A percentile compares a stretch with the other conserved stretches of the same genome.
Conservation (phyloP, 2,329 filamentous ascomycete genomes). For the Pezicula neosporulosa region DNA sequence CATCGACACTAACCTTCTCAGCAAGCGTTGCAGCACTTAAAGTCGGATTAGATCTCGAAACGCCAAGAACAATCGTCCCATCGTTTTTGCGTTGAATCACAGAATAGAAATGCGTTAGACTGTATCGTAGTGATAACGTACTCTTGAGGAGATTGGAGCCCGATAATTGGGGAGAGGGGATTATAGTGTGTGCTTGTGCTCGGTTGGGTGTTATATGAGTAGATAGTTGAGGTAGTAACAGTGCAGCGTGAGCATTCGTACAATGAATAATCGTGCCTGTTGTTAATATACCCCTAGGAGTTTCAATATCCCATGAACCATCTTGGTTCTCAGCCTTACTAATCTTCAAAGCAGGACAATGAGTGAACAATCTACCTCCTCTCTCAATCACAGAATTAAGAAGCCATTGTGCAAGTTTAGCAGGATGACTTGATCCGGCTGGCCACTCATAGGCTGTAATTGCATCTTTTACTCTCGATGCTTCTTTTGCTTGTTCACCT, state of each 20-base stretch:
- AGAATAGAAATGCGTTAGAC: slow-evolving; percentile 44
- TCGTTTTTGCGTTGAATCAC: slow-evolving; percentile 41
- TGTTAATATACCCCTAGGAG: slow-evolving; percentile 29
- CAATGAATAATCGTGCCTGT: slow-evolving; percentile 33
- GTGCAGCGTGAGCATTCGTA: slow-evolving; percentile 36
- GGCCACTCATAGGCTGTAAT: slow-evolving; percentile 48
- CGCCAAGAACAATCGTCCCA: slow-evolving; percentile 39
- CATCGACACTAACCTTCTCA: slow-evolving; percentile 33
- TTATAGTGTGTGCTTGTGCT: slow-evolving; percentile 40
- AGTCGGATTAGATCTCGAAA: slow-evolving; percentile 37
- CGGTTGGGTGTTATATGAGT: slow-evolving; percentile 37
- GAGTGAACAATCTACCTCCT: slow-evolving; percentile 38
- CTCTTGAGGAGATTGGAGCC: slow-evolving; percentile 29
- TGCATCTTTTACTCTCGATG: slow-evolving; percentile 34
- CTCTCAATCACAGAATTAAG: slow-evolving; percentile 32
- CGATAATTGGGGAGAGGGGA: slow-evolving; percentile 35
- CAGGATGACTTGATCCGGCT: slow-evolving; percentile 44
- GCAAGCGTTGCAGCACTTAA: slow-evolving; percentile 28
- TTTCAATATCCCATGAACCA: slow-evolving; percentile 29
- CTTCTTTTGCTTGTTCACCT: slow-evolving; percentile 33
- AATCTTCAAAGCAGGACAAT: slow-evolving; percentile 34
- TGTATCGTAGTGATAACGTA: slow-evolving; percentile 43
- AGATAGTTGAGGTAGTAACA: slow-evolving; percentile 32
- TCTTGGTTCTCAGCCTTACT: slow-evolving; percentile 10
- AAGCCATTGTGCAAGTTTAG: slow-evolving; percentile 46